A percentile compares a stretch with the other conserved stretches of the same genome.
These are phyloP conservation scores for Mycena polygramma DNA, from an alignment of 768 basidiomycete species.

Conservation along the genomic window DNA sequence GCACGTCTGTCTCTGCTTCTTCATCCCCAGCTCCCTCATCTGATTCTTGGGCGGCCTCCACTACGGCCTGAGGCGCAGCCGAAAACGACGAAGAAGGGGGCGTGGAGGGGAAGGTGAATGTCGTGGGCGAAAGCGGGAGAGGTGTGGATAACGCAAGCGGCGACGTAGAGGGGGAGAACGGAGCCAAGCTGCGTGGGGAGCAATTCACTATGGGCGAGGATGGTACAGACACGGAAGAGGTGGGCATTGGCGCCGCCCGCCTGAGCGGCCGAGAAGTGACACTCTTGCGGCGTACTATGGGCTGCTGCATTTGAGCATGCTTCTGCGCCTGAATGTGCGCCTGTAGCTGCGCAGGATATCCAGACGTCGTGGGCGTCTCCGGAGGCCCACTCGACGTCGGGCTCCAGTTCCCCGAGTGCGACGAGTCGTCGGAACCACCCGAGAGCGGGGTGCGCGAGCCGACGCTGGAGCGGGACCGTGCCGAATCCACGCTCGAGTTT, in stretches of 20 bases:
- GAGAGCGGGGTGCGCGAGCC: neutral
- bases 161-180: no score
- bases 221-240: neutral
- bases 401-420: neutral
- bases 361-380: neutral
- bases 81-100: no score
- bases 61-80: neutral
- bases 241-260: neutral
- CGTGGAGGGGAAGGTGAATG: no score
- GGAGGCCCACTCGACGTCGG: constrained; percentile 15
- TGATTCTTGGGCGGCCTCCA: neutral
- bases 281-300: neutral
- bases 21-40: neutral
- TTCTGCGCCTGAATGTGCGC: neutral
- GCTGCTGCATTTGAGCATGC: neutral
- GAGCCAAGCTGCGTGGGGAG: neutral
- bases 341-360: neutral
- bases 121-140: no score
- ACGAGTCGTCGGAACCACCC: neutral
- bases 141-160: neutral
- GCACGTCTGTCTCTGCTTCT: neutral
- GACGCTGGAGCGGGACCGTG: neutral
- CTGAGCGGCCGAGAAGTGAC: neutral
- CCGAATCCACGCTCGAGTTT: neutral
- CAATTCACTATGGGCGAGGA: neutral